These are phyloP conservation scores for Penicillium chermesinum DNA, from an alignment of 495 filamentous ascomycete genomes.

Conservation along the genomic window DNA sequence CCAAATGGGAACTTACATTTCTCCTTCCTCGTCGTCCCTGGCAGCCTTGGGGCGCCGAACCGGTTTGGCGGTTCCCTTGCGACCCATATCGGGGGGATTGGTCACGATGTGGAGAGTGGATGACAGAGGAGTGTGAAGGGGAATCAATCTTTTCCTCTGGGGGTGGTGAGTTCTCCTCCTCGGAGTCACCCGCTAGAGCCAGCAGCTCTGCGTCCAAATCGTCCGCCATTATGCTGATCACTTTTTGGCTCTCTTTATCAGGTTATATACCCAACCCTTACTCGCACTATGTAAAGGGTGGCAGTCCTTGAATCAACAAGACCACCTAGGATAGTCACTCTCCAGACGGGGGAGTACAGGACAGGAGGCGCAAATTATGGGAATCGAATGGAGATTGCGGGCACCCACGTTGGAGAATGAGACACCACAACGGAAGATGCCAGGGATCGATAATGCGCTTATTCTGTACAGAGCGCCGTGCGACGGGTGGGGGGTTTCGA, in stretches of 20 bases:
- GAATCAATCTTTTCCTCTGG: slow-evolving; percentile 31
- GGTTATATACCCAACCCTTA: neutral
- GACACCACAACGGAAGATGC: neutral
- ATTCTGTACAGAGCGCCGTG: slow-evolving; percentile 10
- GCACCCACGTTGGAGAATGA: neutral
- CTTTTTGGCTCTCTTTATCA: neutral
- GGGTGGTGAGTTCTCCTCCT: slow-evolving; percentile 47
- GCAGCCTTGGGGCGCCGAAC: slow-evolving; percentile 38
- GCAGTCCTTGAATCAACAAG: neutral
- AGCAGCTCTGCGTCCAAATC: slow-evolving; percentile 86
- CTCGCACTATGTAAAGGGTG: neutral
- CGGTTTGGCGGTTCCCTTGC: slow-evolving; percentile 45
- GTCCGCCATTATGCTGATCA: slow-evolving; percentile 46
- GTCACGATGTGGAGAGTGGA: slow-evolving; percentile 28
- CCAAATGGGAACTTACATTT: slow-evolving; percentile 68
- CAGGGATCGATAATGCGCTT: neutral
- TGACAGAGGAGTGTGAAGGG: slow-evolving; percentile 33
- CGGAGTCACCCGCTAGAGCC: slow-evolving; percentile 70
- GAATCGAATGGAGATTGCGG: neutral
- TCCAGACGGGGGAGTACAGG: slow-evolving; percentile 3
- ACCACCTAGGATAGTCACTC: neutral
- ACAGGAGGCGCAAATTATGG: slow-evolving; percentile 15
- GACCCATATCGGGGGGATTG: slow-evolving; percentile 35
- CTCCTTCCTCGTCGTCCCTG: slow-evolving; percentile 67
- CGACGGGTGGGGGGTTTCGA: neutral